A percentile compares a stretch with the other conserved stretches of the same genome.
Conservation (phyloP, 2,329 filamentous ascomycete genomes). For the Penicillium fuscoglaucum region DNA sequence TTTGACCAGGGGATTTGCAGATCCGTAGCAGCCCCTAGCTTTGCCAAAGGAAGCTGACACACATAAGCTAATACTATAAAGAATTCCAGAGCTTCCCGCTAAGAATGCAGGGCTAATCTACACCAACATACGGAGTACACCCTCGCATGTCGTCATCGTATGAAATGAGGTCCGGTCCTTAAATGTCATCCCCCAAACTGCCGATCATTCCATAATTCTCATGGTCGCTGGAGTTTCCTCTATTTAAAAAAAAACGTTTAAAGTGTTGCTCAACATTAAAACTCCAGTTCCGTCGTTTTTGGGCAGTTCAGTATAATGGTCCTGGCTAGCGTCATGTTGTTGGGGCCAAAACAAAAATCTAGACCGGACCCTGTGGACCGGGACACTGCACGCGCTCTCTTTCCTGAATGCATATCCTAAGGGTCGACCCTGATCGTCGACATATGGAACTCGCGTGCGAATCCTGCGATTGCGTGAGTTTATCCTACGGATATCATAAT, state of each 20-base stretch:
- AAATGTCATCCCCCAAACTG: background rate
- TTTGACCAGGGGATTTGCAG: conserved; percentile 12
- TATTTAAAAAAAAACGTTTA: background rate
- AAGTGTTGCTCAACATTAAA: background rate
- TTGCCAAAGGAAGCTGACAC: background rate
- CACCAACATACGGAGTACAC: background rate
- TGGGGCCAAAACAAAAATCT: background rate
- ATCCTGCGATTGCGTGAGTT: conserved; percentile 2
- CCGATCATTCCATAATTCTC: background rate
- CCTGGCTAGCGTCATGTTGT: background rate
- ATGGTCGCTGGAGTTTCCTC: background rate
- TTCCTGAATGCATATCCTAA: background rate
- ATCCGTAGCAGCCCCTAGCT: conserved; percentile 14
- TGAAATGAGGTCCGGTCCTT: background rate
- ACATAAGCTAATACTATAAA: background rate
- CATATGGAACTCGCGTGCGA: background rate
- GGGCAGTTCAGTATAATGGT: background rate
- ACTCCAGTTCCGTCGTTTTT: background rate
- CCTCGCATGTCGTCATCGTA: background rate
- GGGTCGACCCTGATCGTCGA: background rate
- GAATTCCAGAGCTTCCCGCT: background rate
- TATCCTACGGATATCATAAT: background rate
- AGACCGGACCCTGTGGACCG: background rate
- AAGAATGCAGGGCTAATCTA: background rate
- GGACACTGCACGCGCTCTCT: background rate